These are phyloP conservation scores for Gigaspora rosea DNA, from an alignment of 192 early-diverging fungal species.

Conservation along the genomic window DNA sequence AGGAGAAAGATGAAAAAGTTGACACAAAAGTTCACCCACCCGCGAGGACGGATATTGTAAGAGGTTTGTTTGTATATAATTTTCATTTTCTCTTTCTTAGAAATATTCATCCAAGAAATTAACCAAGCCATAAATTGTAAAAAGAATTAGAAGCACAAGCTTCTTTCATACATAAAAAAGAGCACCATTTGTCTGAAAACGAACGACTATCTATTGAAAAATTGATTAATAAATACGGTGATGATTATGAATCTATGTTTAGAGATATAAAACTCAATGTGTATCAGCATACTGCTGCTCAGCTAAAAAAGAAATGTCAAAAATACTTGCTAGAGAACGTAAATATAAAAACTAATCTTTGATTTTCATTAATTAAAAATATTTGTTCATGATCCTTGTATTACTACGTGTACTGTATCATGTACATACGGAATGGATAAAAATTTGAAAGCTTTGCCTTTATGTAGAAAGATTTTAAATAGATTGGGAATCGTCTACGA, in stretches of 20 bases:
- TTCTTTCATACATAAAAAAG: constrained; percentile 43
- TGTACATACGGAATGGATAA: too few species aligned
- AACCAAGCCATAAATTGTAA: background rate
- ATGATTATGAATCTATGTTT: constrained; percentile 78
- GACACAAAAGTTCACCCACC: constrained; percentile 47
- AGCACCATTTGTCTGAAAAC: constrained; percentile 57
- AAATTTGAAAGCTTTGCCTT: too few species aligned
- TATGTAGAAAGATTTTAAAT: too few species aligned
- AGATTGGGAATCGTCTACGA: too few species aligned
- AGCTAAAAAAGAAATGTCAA: constrained; percentile 63
- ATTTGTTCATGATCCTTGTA: too few species aligned
- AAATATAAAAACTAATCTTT: background rate
- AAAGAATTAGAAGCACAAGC: constrained; percentile 59
- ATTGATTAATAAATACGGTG: constrained; percentile 69
- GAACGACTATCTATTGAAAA: constrained; percentile 58
- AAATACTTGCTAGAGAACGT: constrained; percentile 40
- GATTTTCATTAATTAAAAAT: too few species aligned
- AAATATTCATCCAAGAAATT: background rate
- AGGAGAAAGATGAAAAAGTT: constrained; percentile 50
- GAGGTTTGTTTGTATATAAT: constrained; percentile 26
- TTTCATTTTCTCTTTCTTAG: background rate
- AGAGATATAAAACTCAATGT: constrained; percentile 72
- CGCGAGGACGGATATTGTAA: constrained; percentile 62
- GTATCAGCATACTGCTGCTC: constrained; percentile 66
- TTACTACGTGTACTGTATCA: too few species aligned